These are phyloP conservation scores for Boletus reticuloceps DNA, from an alignment of 768 basidiomycete genomes.

Conservation along the genomic window DNA sequence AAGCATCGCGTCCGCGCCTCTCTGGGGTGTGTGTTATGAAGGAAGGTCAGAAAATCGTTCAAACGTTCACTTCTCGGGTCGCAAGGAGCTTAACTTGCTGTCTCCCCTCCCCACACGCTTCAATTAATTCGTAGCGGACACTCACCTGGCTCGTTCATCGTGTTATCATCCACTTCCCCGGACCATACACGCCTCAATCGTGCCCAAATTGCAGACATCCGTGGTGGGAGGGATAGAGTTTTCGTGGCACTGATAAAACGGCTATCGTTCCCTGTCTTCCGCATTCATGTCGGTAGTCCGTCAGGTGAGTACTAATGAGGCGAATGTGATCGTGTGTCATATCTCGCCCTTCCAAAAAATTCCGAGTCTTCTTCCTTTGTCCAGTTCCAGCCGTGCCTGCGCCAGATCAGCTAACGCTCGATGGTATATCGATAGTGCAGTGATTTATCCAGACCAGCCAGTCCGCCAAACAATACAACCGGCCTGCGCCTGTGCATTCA, in stretches of 20 bases:
- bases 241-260: conserved; percentile 7
- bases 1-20: conserved; percentile 51
- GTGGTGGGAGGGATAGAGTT: conserved; percentile 7
- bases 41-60: conserved; percentile 1
- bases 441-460: too few species aligned
- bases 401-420: not conserved
- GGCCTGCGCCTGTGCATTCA: too few species aligned
- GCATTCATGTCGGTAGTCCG: not conserved
- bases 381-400: conserved; percentile 4
- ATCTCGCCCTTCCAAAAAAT: not conserved
- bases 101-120: conserved; percentile 7
- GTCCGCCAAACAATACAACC: too few species aligned
- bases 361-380: not conserved
- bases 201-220: conserved; percentile 19
- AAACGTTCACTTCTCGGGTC: not conserved
- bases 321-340: conserved; percentile 13
- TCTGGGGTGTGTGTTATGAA: conserved; percentile 31
- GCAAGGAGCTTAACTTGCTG: conserved; percentile 20
- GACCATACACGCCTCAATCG: conserved; percentile 13
- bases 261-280: too few species aligned
- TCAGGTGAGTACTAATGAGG: conserved; percentile 3
- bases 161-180: conserved; percentile 1
- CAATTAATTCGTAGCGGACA: not conserved
- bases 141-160: conserved; percentile 17
- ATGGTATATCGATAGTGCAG: too few species aligned